Conservation (phyloP, 2,329 filamentous ascomycete genomes). For the Sclerotiophoma versabilis region DNA sequence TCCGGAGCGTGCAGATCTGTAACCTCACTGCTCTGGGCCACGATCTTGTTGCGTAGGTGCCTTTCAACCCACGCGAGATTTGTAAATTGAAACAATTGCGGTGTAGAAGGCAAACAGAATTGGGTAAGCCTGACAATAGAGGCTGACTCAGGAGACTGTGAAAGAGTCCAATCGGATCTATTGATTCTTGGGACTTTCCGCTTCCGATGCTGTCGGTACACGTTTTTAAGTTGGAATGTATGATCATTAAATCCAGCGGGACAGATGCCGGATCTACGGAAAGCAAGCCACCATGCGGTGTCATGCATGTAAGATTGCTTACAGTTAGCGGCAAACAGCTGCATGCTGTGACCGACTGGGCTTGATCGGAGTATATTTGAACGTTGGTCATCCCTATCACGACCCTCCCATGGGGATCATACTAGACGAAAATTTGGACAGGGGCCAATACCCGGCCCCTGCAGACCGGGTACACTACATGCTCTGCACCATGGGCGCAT, state of each 20-base stretch:
- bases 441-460: slow-evolving; percentile 1
- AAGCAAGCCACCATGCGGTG: slow-evolving; percentile 13
- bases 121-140: slow-evolving; percentile 4
- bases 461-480: not conserved
- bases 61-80: not conserved
- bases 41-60: not conserved
- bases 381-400: slow-evolving; percentile 1
- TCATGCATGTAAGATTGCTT: slow-evolving; percentile 12
- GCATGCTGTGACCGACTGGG: slow-evolving; percentile 8
- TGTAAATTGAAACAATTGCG: slow-evolving; percentile 9
- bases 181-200: slow-evolving; percentile 1
- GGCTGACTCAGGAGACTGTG: slow-evolving; percentile 5
- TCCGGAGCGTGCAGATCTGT: slow-evolving; percentile 2
- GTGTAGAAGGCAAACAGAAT: slow-evolving; percentile 13
- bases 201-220: slow-evolving; percentile 1
- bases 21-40: slow-evolving; percentile 1
- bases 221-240: not conserved
- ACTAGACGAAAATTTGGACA: not conserved
- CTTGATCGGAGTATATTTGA: slow-evolving; percentile 14
- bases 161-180: slow-evolving; percentile 6
- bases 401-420: not conserved
- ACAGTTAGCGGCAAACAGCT: slow-evolving; percentile 10
- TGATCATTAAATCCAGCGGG: slow-evolving; percentile 5
- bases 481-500: not conserved
- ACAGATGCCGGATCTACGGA: slow-evolving; percentile 14